Evolutionary conservation across 495 filamentous ascomycete genomes (phyloP).

Genomic region (Xylaria castorea): DNA sequence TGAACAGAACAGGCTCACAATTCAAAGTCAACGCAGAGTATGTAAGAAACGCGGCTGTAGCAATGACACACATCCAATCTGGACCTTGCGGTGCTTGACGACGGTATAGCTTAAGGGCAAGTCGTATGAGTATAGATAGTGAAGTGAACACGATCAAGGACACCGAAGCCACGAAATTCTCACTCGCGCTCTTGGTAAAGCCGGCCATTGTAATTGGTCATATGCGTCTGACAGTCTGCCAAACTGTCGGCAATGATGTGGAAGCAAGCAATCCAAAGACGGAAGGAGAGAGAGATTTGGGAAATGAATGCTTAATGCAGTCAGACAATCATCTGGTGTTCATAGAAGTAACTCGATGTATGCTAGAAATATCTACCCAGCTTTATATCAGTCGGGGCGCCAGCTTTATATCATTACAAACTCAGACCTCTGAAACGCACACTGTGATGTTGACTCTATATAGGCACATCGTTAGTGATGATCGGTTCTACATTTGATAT

Average conservation of each 20-base stretch:
- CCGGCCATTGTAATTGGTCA: background rate
- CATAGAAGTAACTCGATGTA: background rate
- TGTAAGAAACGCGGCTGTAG: background rate
- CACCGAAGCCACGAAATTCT: constrained; percentile 4
- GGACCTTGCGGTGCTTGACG: background rate
- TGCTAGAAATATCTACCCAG: background rate
- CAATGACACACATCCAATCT: constrained; percentile 15
- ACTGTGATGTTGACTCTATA: background rate
- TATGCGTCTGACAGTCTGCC: background rate
- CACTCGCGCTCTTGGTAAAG: background rate
- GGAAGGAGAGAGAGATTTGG: background rate
- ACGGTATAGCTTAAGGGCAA: background rate
- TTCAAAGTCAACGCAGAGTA: background rate
- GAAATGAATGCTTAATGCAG: background rate
- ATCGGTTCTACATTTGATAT: background rate
- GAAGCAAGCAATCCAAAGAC: background rate
- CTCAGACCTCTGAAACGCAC: background rate
- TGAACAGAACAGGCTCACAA: background rate
- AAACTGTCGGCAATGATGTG: background rate
- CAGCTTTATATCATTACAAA: background rate
- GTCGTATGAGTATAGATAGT: background rate
- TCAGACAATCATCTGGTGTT: background rate
- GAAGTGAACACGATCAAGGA: constrained; percentile 5
- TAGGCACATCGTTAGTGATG: background rate
- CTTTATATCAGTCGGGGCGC: background rate